Evolutionary conservation across 768 basidiomycete genomes (phyloP), one percentile per base, ranked within the genome.

Genomic region (Trametopsis cervina): DNA sequence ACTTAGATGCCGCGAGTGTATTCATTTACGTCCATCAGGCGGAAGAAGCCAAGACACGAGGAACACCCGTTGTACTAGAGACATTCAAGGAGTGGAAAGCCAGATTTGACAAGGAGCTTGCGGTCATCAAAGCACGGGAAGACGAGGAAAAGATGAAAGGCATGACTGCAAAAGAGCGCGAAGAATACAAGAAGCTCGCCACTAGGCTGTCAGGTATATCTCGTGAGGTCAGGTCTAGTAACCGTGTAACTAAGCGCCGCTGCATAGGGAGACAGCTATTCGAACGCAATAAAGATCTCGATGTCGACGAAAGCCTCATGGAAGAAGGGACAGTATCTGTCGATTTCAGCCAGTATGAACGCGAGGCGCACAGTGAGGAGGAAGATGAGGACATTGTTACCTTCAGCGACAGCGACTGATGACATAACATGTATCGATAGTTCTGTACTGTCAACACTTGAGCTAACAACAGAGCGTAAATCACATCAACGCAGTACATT

Each of bases 321-420:
- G 94, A 97, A 63, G 95, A 93, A 61, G 93, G 81, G 21, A 77
- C 81, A 0, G 80, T 86, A 46, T 89, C 88, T 18, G 89, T 98
- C 43, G 94, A 97, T 63, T 65, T 89, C 59, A 88, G 82, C 55
- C 85, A 93, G 63, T 99, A 94, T 58, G 86, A 92, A 47, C 76
- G 93, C 53, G 75, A 73, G 47, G 64, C 36, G 59, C 67, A 42
- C 17, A 65, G 68, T 62, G 84, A 71, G 18, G 85, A 89, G 25
- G 80, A 85, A 51, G 81, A 83, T 43, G 83, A 79, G 44, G 75
- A 83, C 51, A 77, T 76, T 20, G 67, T 91, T 48, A 77, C 77
- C 51, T 89, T 92, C 63, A 92, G 89, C 60, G 91, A 94, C 63
- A 92, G 89, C 58, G 91, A 94, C 66, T 92, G 66, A 76, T 33